These are phyloP conservation scores for Coemansia sp. DNA, from an alignment of 192 early-diverging fungal species.

Conservation along the genomic window DNA sequence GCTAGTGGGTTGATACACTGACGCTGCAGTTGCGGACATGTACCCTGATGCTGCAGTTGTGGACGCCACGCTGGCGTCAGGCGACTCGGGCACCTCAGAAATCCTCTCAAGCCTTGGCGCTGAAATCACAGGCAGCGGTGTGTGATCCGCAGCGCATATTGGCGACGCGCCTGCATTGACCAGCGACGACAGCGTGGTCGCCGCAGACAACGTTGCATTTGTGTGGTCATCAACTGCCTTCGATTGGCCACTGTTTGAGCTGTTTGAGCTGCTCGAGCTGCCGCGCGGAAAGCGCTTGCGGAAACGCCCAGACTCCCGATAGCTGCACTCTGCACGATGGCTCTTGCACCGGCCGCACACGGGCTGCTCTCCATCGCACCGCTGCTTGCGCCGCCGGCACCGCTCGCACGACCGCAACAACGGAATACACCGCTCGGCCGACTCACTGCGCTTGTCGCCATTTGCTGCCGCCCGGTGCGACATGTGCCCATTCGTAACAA, in stretches of 20 bases:
- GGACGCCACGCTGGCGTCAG: neutral
- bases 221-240: neutral
- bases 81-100: neutral
- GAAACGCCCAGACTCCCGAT: constrained; percentile 51
- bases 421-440: constrained; percentile 18
- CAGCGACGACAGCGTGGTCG: constrained; percentile 11
- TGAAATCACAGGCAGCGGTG: neutral
- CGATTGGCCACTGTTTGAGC: too few relatives aligned
- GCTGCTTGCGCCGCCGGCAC: constrained; percentile 48
- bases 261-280: neutral
- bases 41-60: neutral
- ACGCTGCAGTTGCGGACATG: neutral
- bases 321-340: constrained; percentile 38
- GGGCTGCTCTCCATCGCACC: constrained; percentile 52
- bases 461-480: neutral
- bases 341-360: constrained; percentile 34
- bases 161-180: neutral
- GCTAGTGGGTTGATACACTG: neutral
- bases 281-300: constrained; percentile 40
- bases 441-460: neutral
- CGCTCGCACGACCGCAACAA: constrained; percentile 49
- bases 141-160: neutral
- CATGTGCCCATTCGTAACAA: neutral
- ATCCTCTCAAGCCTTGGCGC: neutral
- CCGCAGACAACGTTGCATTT: constrained; percentile 6